Evolutionary conservation across 164 flowering plant species (phyloP), one percentile per base, ranked within the genome.

Genomic region (Houttuynia cordata): DNA sequence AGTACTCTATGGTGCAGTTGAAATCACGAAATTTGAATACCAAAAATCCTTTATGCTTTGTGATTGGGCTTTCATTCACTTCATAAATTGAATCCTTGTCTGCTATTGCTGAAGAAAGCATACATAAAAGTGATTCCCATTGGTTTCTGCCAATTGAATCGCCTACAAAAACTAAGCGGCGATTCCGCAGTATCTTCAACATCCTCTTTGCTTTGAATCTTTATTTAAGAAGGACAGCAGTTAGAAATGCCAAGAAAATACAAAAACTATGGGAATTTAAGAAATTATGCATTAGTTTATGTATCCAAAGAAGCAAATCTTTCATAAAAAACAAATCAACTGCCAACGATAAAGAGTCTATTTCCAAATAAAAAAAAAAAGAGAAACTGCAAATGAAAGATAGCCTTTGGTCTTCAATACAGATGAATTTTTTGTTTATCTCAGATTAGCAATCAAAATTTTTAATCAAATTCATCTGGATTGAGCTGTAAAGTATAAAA

Each of bases 121-220:
- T 81, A 73, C 99, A 94, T 8, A 94, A 82, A 22, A 91, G 80
- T 15, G 99, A 94, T 65, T 94, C 99, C 99, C 97, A 94, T 64
- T 94, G 99, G 73, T 94, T 94, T 79, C 99, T 79, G 59, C 99
- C 99, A 53, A 94, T 91, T 13, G 99, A 94, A 71, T 94, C 99
- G 7, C 99, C 99, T 9, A 79, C 91, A 63, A 94, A 94, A 1
- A 84, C 97, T 14, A 94, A 51, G 45, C 97, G 73, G 58, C 75
- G 76, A 76, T 85, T 79, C 50, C 90, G 62, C 40, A 94, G 67
- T 60, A 78, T 86, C 71, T 91, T 96, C 78, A 94, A 67, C 95
- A 94, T 81, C 52, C 68, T 12, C 50, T 56, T 83, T 0, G 89
- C 90, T 78, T 94, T 79, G 67, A 94, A 94, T 72, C 99, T 71